Base-by-base conservation (phyloP, 345 rosid genomes). In the Microcos paniculata region DNA sequence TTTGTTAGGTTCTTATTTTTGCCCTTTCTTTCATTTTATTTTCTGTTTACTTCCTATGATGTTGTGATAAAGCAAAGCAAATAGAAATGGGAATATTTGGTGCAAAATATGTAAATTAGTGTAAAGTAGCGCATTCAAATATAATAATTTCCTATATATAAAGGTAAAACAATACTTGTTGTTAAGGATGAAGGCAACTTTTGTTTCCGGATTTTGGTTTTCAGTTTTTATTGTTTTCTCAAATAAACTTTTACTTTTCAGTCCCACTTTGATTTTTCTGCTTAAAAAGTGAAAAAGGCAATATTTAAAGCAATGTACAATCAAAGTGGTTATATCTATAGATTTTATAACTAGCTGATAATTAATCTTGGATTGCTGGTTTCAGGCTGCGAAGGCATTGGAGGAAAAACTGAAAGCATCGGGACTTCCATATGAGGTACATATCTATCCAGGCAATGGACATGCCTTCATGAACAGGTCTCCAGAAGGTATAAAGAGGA, bases 381-480 rank as follows among this genome's bases (percentile, higher is more conserved):
- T 80, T 38, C 76, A 96, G 99, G 92, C 99, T 62, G 99, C 97
- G 3, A 92, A 90, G 80, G 89, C 85, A 19, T 85, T 93, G 67
- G 97, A 90, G 78, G 94, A 92, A 84, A 89, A 93, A 85, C 92
- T 92, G 87, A 88, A 90, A 71, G 84, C 78, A 51, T 87, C 97
- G 1, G 98, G 92, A 71, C 84, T 85, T 75, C 90, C 94, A 28
- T 78, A 80, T 18, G 98, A 93, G 88, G 94, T 96, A 24, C 91
- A 93, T 81, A 79, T 93, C 7, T 96, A 96, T 80, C 84, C 86
- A 1, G 97, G 97, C 66, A 85, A 73, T 51, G 89, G 77, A 21
- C 98, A 96, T 48, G 94, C 98, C 21, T 96, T 93, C 84, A 88
- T 93, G 94, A 96, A 96, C 82, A 85, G 83, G 63, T 89, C 97